phyloP scores from a whole-genome alignment of 495 filamentous ascomycete genomes.

The Podospora bellae-mahoneyi region DNA sequence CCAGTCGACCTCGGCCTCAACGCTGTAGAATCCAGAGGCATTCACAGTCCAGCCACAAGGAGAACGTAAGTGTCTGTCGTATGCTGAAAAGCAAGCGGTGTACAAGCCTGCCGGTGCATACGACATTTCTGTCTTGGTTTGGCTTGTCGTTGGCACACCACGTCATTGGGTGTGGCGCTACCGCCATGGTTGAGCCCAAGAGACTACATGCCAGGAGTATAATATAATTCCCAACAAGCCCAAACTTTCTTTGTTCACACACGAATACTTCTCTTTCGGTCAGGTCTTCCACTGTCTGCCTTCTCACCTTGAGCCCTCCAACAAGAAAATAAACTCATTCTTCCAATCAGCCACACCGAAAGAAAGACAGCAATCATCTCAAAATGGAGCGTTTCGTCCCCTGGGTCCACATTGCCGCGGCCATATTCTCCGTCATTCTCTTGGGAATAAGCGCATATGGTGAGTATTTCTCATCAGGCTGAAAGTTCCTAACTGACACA shows the following conservation, averaged over 20 bases:
- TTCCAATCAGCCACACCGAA: not conserved
- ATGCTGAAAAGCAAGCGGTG: not conserved
- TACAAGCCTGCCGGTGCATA: not conserved
- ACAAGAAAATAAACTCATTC: not conserved
- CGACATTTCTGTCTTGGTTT: not conserved
- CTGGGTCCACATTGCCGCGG: conserved; percentile 61
- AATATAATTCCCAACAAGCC: not conserved
- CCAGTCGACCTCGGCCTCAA: not conserved
- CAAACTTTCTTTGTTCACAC: not conserved
- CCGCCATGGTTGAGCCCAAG: not conserved
- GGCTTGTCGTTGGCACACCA: not conserved
- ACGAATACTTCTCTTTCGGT: not conserved
- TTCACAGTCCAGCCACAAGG: not conserved
- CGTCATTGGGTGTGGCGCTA: not conserved
- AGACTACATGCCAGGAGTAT: not conserved
- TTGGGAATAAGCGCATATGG: conserved; percentile 70
- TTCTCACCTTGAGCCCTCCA: not conserved
- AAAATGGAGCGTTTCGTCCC: conserved; percentile 46
- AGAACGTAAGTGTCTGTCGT: not conserved
- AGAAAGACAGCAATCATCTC: not conserved
- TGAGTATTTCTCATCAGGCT: conserved; percentile 37
- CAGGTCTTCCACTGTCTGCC: too few species aligned
- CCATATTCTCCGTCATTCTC: conserved; percentile 64
- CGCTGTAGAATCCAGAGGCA: not conserved
- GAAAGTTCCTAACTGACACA: not conserved